A percentile compares a stretch with the other conserved stretches of the same genome.
Evolutionary conservation across 148 eudicot species (phyloP).

Genomic region (Limonium bicolor): DNA sequence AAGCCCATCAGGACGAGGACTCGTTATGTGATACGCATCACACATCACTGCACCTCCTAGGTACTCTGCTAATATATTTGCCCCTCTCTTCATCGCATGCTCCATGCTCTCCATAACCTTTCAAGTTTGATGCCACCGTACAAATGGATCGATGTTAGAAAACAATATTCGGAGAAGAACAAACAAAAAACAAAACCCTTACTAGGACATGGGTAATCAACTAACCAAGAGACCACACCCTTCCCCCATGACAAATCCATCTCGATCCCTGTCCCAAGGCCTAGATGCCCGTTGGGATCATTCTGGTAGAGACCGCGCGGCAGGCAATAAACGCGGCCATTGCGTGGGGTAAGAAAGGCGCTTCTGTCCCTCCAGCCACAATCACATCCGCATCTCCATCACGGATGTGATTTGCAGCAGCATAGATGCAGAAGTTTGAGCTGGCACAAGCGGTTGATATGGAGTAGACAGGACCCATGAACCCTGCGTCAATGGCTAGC

Average conservation of each 20-base stretch:
- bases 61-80: slow-evolving; percentile 18
- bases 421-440: slow-evolving; percentile 42
- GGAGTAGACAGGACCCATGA: slow-evolving; percentile 53
- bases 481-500: slow-evolving; percentile 42
- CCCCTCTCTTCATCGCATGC: slow-evolving; percentile 20
- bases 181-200: neutral
- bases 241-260: slow-evolving; percentile 20
- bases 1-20: slow-evolving; percentile 18
- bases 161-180: neutral
- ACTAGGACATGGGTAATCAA: too few species aligned
- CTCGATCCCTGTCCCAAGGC: slow-evolving; percentile 22
- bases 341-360: slow-evolving; percentile 7
- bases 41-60: slow-evolving; percentile 18
- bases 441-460: slow-evolving; percentile 68
- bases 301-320: neutral
- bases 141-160: neutral
- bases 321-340: slow-evolving; percentile 14
- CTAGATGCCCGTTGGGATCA: slow-evolving; percentile 15
- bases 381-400: slow-evolving; percentile 44
- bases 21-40: slow-evolving; percentile 22
- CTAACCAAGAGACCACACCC: slow-evolving; percentile 20
- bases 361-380: slow-evolving; percentile 17
- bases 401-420: slow-evolving; percentile 54
- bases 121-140: neutral
- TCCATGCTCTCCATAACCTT: slow-evolving; percentile 26